phyloP scores from a whole-genome alignment of 179 eudicot genomes.

The Monotropa hypopitys region DNA sequence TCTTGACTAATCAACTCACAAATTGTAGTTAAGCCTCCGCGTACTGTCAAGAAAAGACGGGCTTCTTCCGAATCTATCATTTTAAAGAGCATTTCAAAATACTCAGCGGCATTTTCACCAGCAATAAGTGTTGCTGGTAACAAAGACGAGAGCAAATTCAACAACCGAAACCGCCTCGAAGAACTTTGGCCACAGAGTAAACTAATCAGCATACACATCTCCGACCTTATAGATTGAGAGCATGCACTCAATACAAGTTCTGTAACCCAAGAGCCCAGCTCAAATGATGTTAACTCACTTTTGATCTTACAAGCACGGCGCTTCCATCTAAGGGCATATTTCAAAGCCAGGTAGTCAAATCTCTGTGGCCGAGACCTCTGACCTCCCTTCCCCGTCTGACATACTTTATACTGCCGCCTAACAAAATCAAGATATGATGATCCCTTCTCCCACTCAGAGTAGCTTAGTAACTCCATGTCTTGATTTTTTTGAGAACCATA shows the following conservation, averaged over 20 bases:
- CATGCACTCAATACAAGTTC: conserved; percentile 95
- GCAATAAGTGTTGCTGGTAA: conserved; percentile 87
- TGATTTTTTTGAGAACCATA: conserved; percentile 68
- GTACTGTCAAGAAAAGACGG: conserved; percentile 85
- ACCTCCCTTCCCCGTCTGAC: conserved; percentile 53
- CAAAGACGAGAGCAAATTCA: conserved; percentile 78
- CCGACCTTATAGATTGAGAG: conserved; percentile 93
- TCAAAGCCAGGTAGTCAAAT: conserved; percentile 68
- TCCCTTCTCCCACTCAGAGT: conserved; percentile 97
- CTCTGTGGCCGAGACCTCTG: conserved; percentile 68
- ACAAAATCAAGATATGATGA: conserved; percentile 99
- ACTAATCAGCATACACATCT: conserved; percentile 89
- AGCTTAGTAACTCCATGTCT: conserved; percentile 78
- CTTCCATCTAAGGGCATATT: conserved; percentile 95
- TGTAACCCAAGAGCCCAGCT: conserved; percentile 98
- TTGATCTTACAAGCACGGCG: conserved; percentile 51
- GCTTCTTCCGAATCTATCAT: conserved; percentile 97
- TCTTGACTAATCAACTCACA: conserved; percentile 83
- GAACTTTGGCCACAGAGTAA: conserved; percentile 89
- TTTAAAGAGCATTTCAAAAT: conserved; percentile 86
- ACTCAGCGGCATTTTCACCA: conserved; percentile 95
- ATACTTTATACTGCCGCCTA: conserved; percentile 92
- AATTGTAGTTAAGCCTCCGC: conserved; percentile 65
- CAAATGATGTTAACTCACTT: conserved; percentile 70
- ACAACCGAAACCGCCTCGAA: conserved; percentile 69